Percentiles rank a stretch among this genome's conserved stretches.
Evolutionary conservation across 495 filamentous ascomycete genomes (phyloP).

Genomic region (Hypoxylon lienhwacheense): DNA sequence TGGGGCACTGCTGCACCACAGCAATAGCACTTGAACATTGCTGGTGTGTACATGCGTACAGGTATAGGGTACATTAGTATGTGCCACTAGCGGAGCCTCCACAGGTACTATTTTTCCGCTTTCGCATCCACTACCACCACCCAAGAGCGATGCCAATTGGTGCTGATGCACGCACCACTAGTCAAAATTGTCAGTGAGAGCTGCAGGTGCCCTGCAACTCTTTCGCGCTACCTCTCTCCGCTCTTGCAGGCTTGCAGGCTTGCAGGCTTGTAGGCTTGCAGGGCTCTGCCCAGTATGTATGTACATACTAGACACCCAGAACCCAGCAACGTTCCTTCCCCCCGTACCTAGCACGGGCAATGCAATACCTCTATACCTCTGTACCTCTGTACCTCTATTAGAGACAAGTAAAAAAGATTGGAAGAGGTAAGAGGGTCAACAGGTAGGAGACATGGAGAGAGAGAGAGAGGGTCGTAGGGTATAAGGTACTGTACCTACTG

Average conservation of each 20-base stretch:
- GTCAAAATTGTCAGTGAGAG: conserved; percentile 35
- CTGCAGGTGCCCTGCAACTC: conserved; percentile 35
- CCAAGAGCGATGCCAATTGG: conserved; percentile 25
- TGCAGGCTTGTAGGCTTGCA: conserved; percentile 30
- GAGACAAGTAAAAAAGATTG: no score
- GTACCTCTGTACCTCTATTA: no score
- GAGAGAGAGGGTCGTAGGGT: neutral
- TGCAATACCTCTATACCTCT: no score
- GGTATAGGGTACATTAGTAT: conserved; percentile 23
- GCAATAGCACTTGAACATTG: neutral
- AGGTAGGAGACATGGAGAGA: neutral
- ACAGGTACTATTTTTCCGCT: conserved; percentile 28
- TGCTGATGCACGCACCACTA: conserved; percentile 33
- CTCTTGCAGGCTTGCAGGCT: conserved; percentile 27
- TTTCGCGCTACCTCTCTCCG: conserved; percentile 27
- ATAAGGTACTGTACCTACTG: no score
- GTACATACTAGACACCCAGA: conserved; percentile 14
- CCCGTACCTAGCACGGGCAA: no score
- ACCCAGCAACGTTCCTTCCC: no score
- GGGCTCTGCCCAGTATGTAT: conserved; percentile 14
- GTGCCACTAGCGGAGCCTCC: conserved; percentile 25
- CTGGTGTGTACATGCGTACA: neutral
- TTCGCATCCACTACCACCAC: conserved; percentile 18
- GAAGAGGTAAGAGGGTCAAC: no score
- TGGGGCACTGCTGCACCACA: conserved; percentile 33